Conservation (phyloP, 768 basidiomycete genomes). For the Trametes punicea region DNA sequence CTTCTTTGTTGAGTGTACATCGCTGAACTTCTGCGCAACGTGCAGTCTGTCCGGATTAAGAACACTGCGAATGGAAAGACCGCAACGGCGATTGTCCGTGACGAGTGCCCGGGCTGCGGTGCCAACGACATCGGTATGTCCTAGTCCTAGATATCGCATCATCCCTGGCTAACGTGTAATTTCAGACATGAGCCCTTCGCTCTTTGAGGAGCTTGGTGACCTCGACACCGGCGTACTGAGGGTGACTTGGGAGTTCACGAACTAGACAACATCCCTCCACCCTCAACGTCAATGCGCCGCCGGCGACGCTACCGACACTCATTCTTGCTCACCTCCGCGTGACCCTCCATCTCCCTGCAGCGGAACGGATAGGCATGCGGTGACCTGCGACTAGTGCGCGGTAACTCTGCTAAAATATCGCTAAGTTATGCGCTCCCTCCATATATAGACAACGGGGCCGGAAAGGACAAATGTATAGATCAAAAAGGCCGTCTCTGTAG, state of each 20-base stretch:
- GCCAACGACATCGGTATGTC: slow-evolving; percentile 54
- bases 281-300: neutral
- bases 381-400: slow-evolving; percentile 4
- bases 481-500: slow-evolving; percentile 16
- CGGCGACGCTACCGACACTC: neutral
- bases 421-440: slow-evolving; percentile 5
- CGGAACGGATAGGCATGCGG: neutral
- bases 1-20: neutral
- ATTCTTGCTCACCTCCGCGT: neutral
- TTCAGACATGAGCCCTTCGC: slow-evolving; percentile 62
- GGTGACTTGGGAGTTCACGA: slow-evolving; percentile 58
- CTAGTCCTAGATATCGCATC: too few species aligned
- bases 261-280: neutral
- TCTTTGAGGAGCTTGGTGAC: slow-evolving; percentile 51
- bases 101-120: slow-evolving; percentile 58
- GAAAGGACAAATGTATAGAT: neutral
- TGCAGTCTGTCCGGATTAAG: slow-evolving; percentile 55
- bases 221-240: slow-evolving; percentile 48
- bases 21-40: neutral
- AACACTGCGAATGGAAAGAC: slow-evolving; percentile 51
- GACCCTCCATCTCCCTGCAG: neutral
- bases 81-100: slow-evolving; percentile 48
- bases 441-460: neutral
- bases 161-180: neutral
- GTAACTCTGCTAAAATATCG: neutral